These are phyloP conservation scores for Mychonastes homosphaera DNA, from an alignment of 139 green algal species.

Conservation along the genomic window DNA sequence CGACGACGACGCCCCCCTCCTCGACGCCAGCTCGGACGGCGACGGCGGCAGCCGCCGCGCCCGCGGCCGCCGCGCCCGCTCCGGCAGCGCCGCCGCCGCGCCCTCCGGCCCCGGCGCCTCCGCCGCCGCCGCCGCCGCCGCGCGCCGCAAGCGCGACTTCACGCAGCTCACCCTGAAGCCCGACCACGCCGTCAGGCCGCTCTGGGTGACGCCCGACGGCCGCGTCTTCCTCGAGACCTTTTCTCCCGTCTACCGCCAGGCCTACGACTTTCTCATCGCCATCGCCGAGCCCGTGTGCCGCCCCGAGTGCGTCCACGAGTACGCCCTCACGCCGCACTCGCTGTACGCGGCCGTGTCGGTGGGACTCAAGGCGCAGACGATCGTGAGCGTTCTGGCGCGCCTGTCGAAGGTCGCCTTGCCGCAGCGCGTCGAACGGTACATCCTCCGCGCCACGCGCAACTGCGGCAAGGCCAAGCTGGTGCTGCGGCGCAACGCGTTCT, in stretches of 20 bases:
- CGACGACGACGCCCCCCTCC: background rate
- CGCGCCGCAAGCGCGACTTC: constrained; percentile 49
- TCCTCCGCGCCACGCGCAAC: constrained; percentile 79
- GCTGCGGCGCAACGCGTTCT: constrained; percentile 89
- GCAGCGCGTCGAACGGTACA: constrained; percentile 44
- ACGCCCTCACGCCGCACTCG: constrained; percentile 88
- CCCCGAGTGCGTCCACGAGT: constrained; percentile 87
- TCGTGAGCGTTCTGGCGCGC: constrained; percentile 76
- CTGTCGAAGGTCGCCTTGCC: constrained; percentile 39
- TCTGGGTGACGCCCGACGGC: constrained; percentile 93
- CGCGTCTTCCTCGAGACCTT: constrained; percentile 96
- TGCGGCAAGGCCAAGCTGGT: constrained; percentile 98
- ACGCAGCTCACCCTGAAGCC: constrained; percentile 61
- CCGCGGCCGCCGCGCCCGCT: background rate
- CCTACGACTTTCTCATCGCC: constrained; percentile 97
- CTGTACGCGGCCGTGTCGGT: constrained; percentile 96
- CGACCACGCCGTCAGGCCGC: constrained; percentile 77
- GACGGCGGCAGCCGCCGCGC: background rate
- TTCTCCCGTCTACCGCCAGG: constrained; percentile 88
- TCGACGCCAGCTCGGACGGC: background rate
- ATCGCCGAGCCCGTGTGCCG: constrained; percentile 90
- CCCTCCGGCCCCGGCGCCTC: background rate
- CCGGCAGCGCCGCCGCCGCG: background rate
- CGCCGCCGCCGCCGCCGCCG: constrained; percentile 6
- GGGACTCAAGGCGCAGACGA: constrained; percentile 82